A percentile compares a stretch with the other conserved stretches of the same genome.
Evolutionary conservation across 176 grass and related monocot species (phyloP).

Genomic region (Paspalum notatum): DNA sequence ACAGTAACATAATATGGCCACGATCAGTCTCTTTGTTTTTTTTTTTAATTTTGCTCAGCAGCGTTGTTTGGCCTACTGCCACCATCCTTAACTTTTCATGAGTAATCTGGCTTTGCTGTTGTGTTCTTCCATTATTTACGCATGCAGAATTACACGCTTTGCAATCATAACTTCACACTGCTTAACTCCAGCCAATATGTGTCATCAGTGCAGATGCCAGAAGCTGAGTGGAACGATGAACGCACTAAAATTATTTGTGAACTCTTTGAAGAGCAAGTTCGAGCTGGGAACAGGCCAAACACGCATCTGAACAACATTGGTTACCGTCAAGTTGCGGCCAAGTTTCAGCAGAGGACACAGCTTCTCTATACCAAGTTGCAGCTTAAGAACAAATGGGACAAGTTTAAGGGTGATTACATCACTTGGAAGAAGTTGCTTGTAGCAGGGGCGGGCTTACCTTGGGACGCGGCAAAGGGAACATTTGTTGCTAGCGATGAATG

Average conservation of each 20-base stretch:
- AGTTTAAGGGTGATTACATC: slow-evolving; percentile 44
- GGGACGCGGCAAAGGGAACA: slow-evolving; percentile 41
- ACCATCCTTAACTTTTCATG: not conserved
- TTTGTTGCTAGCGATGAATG: slow-evolving; percentile 44
- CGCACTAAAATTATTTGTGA: slow-evolving; percentile 45
- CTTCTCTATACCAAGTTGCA: slow-evolving; percentile 44
- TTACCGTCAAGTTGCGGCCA: slow-evolving; percentile 27
- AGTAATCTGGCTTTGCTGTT: not conserved
- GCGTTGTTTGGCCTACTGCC: not conserved
- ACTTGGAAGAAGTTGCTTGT: slow-evolving; percentile 46
- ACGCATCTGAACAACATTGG: slow-evolving; percentile 54
- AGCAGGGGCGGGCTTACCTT: slow-evolving; percentile 25
- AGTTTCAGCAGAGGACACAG: slow-evolving; percentile 44
- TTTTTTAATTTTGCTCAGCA: not conserved
- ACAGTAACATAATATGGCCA: not conserved
- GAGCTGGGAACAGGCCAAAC: slow-evolving; percentile 41
- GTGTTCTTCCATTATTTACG: not conserved
- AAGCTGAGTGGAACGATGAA: slow-evolving; percentile 58
- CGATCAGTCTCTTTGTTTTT: not conserved
- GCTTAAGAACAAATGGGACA: slow-evolving; percentile 60
- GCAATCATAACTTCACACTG: not conserved
- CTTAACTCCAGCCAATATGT: not conserved
- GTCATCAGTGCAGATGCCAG: slow-evolving; percentile 38
- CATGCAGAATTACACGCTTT: not conserved
- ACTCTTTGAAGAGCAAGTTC: slow-evolving; percentile 52